Conservation (phyloP, 1,284 basidiomycete genomes). For the Phaffia rhodozyma region DNA sequence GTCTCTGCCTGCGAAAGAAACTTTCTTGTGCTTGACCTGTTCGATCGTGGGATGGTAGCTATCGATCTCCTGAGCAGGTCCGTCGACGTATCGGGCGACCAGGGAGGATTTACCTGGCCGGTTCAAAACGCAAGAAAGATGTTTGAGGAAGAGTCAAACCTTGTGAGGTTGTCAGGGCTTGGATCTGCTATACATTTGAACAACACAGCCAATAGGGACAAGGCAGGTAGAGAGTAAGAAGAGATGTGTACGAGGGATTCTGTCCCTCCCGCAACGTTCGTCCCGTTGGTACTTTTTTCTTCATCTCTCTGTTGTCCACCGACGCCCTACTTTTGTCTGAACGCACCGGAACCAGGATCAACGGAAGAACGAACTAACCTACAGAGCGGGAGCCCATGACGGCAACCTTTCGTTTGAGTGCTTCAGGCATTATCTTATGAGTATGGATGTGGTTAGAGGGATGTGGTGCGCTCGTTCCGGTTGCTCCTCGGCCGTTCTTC, state of each 20-base stretch:
- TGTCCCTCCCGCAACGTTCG: no score
- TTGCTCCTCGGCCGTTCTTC: no score
- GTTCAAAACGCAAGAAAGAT: background rate
- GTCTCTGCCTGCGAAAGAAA: conserved; percentile 70
- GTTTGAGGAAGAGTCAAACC: background rate
- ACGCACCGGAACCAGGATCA: background rate
- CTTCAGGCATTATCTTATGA: conserved; percentile 1
- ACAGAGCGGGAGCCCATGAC: conserved; percentile 68
- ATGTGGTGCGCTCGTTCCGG: no score
- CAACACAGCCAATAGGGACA: conserved; percentile 21
- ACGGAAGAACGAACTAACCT: conserved; percentile 38
- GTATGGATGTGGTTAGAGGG: no score
- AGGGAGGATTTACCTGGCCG: conserved; percentile 62
- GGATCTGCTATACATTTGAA: background rate
- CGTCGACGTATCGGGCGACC: conserved; percentile 57
- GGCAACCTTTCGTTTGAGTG: conserved; percentile 64
- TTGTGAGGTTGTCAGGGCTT: background rate
- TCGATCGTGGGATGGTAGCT: conserved; percentile 94
- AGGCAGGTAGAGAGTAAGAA: conserved; percentile 1
- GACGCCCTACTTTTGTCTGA: no score
- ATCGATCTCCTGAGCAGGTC: conserved; percentile 51
- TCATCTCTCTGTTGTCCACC: no score
- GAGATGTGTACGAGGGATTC: no score
- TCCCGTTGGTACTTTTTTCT: no score
- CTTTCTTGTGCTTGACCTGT: conserved; percentile 69